Evolutionary conservation across 129 eudicot genomes (phyloP).

Genomic region (Cynara cardunculus): DNA sequence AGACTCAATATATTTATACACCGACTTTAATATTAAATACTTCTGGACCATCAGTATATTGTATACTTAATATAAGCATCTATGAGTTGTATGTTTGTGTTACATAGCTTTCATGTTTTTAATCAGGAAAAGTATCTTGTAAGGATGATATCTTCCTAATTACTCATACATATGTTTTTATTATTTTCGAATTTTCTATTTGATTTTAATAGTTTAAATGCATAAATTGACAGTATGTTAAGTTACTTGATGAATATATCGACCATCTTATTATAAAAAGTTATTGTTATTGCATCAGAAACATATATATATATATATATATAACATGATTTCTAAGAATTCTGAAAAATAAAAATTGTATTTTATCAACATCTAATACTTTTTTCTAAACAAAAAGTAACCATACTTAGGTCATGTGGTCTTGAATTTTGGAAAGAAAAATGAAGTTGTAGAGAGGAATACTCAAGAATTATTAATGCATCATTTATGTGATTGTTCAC

Average conservation of each 20-base stretch:
- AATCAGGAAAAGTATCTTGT: too few relatives aligned
- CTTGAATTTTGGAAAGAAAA: too few relatives aligned
- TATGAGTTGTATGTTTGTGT: not conserved
- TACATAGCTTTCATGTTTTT: not conserved
- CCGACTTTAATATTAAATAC: not conserved
- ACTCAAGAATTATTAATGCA: too few relatives aligned
- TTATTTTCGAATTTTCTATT: not conserved
- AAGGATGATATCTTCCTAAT: not conserved
- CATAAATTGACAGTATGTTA: not conserved
- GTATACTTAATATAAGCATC: not conserved
- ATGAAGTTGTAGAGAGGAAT: too few relatives aligned
- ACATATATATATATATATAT: too few relatives aligned
- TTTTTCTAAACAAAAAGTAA: too few relatives aligned
- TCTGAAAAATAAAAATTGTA: too few relatives aligned
- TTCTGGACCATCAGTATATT: not conserved
- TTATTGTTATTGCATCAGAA: not conserved
- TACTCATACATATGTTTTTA: not conserved
- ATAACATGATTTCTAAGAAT: too few relatives aligned
- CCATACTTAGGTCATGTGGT: too few relatives aligned
- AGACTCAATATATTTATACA: constrained; percentile 5
- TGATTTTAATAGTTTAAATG: not conserved
- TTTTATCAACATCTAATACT: too few relatives aligned
- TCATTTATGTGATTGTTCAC: too few relatives aligned
- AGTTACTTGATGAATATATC: not conserved
- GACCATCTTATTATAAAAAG: not conserved